Evolutionary conservation across 768 basidiomycete genomes (phyloP), one percentile per base, ranked within the genome.

Genomic region (Galerina marginata): DNA sequence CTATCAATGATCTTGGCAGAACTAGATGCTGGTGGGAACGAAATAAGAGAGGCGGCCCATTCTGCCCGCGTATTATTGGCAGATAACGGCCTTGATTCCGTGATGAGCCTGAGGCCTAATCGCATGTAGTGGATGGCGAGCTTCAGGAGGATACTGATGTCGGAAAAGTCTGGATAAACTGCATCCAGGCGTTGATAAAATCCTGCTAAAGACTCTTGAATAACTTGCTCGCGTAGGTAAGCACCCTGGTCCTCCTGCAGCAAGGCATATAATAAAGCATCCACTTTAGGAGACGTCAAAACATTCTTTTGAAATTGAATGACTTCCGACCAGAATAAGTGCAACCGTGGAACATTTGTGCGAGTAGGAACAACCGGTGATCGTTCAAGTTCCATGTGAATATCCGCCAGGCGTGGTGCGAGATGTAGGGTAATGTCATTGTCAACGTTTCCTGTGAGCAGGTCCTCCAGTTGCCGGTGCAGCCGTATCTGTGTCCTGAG

Each of bases 171-270:
- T 0, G 79, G 69, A 72, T 96, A 97, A 23, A 82, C 83, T 2
- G 77, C 74, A 49, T 83, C 80, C 57, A 97, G 74, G 9, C 96
- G 86, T 50, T 87, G 90, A 39, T 81, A 75, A 69, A 99, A 96
- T 6, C 91, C 89, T 1, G 83, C 76, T 47, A 96, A 83, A 3
- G 93, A 91, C 44, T 89, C 85, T 70, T 97, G 95, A 26, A 92
- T 69, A 42, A 92, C 87, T 45, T 81, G 75, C 74, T 95, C 93
- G 16, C 87, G 86, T 39, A 79, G 72, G 5, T 66, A 44, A 16
- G 82, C 82, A 57, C 76, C 73, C 4, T 69, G 44, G 6, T 81
- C 77, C 16, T 74, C 69, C 6, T 67, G 64, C 53, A 72, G 64
- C n/a, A 87, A 71, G 11, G 71, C 67, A 20, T 57, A 52, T 0